Conservation (phyloP, 495 filamentous ascomycete genomes). For the Penicillium longicatenatum region DNA sequence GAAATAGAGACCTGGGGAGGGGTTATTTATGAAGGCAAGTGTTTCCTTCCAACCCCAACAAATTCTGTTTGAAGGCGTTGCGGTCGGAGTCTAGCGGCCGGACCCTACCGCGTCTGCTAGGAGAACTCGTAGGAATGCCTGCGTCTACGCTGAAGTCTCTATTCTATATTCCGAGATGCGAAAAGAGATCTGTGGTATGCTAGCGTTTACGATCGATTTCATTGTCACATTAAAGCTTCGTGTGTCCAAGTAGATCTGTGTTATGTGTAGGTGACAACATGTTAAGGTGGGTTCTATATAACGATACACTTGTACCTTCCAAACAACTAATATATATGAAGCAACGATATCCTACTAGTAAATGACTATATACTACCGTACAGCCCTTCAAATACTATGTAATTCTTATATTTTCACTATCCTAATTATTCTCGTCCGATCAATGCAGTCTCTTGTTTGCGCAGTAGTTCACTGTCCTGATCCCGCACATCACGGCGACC, state of each 20-base stretch:
- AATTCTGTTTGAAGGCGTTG: background rate
- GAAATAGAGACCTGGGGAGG: background rate
- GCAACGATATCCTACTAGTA: background rate
- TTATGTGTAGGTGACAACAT: no score
- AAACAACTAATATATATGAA: background rate
- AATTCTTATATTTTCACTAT: background rate
- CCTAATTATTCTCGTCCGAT: background rate
- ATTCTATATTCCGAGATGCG: background rate
- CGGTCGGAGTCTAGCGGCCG: slow-evolving; percentile 6
- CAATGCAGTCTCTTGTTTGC: slow-evolving; percentile 11
- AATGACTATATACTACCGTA: background rate
- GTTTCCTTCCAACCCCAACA: background rate
- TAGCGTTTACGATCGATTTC: no score
- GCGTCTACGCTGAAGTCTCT: slow-evolving; percentile 10
- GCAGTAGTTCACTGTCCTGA: slow-evolving; percentile 16
- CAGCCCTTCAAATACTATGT: no score
- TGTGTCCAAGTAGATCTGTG: no score
- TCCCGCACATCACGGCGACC: slow-evolving; percentile 17
- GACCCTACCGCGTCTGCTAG: slow-evolving; percentile 1
- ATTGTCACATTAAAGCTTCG: no score
- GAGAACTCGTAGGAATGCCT: no score
- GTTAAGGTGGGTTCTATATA: no score
- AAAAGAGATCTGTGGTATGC: no score
- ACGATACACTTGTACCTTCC: background rate
- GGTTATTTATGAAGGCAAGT: slow-evolving; percentile 1